phyloP scores from a whole-genome alignment of 106 monocot genomes.

The Allium sativum region DNA sequence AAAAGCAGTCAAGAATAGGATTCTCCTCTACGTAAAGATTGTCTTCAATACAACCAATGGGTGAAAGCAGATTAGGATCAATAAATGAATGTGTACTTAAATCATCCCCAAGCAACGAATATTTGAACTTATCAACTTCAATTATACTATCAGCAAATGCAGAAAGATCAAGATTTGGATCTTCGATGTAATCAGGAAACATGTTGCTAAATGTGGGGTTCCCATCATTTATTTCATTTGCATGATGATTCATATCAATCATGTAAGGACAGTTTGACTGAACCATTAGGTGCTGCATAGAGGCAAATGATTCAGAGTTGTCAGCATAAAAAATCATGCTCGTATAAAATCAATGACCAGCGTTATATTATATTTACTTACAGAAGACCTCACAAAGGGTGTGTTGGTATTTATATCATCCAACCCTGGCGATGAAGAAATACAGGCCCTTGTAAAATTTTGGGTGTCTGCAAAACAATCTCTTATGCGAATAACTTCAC shows the following conservation, averaged over 20 bases:
- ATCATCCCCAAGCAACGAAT: constrained; percentile 12
- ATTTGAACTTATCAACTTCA: constrained; percentile 11
- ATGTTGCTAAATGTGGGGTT: constrained; percentile 9
- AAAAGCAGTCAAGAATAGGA: not conserved
- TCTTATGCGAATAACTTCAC: constrained; percentile 26
- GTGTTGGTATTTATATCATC: constrained; percentile 1
- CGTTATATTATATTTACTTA: not conserved
- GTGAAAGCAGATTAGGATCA: no score
- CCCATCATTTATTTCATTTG: constrained; percentile 11
- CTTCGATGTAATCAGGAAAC: constrained; percentile 8
- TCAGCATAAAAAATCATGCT: constrained; percentile 2
- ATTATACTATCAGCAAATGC: constrained; percentile 4
- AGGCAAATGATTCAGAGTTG: no score
- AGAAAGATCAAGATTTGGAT: constrained; percentile 1
- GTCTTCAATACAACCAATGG: constrained; percentile 3
- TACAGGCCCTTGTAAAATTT: constrained; percentile 5
- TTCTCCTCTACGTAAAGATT: not conserved
- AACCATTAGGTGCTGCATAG: no score
- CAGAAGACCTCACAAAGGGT: not conserved
- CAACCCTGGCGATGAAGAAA: not conserved
- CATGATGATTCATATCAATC: not conserved
- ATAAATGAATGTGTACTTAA: not conserved
- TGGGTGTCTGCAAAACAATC: constrained; percentile 29
- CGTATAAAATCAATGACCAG: not conserved
- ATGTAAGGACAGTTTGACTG: no score